Evolutionary conservation across 768 basidiomycete species (phyloP), one percentile per base, ranked within the genome.

Genomic region (Hericium rajendrae): DNA sequence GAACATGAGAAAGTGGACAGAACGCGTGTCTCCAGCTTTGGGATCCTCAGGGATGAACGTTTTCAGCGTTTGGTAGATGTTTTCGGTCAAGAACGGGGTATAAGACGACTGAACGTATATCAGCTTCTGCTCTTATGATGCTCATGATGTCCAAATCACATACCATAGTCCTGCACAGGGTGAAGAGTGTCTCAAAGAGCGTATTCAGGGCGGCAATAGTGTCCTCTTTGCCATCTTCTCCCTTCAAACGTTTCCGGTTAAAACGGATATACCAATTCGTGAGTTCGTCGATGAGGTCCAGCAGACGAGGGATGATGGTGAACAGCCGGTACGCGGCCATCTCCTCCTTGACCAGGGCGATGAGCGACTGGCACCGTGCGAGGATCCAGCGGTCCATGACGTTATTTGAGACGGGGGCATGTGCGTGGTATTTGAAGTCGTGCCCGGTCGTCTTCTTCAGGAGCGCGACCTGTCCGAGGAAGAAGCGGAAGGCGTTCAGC

Each of bases 241-340:
- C 97, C 78, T 99, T 99, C 59, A 99, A 75, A 15, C 97, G 82
- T 63, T 86, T 87, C 48, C 97, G 85, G 73, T 99, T 99, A 76
- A 98, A 98, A 51, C 97, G 92, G 68, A 99, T 98, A 73, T 99
- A 99, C 94, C 94, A 97, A 69, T 99, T 99, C 20, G 97, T 99
- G 58, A 98, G 78, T 70, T 98, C 97, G 63, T 95, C 92, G 32
- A 99, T 81, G 57, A 99, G 84, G 61, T 90, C 88, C 58, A 98
- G 76, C 43, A 97, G 76, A 38, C 92, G 84, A n/a, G 94, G 94
- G 60, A 97, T 92, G 75, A 99, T 89, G 61, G 93, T 98, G 73
- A 98, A 98, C 13, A 99, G 81, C 61, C 94, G 82, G 73, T 99
- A 99, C 16, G 94, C 92, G 12, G 88, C 87, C 97, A 98, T 99